A percentile compares a stretch with the other conserved stretches of the same genome.
Evolutionary conservation across 108 stramenopile species (phyloP).

Genomic region (Nitzschia sp.): DNA sequence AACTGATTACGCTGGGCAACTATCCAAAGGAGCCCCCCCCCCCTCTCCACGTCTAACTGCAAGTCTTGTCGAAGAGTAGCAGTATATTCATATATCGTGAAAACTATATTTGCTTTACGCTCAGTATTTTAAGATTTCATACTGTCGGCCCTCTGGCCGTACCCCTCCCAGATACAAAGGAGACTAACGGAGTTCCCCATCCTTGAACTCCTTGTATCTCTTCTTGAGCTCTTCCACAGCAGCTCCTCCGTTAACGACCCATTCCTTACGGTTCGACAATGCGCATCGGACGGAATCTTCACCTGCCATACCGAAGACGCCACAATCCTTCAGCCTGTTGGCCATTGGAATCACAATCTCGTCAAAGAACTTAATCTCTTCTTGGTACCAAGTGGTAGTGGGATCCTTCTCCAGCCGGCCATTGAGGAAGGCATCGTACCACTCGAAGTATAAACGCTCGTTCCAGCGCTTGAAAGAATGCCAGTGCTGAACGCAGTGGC

Average conservation of each 20-base stretch:
- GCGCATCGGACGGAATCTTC: constrained; percentile 19
- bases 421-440: constrained; percentile 24
- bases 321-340: constrained; percentile 38
- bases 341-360: constrained; percentile 45
- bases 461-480: constrained; percentile 44
- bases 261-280: constrained; percentile 13
- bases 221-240: constrained; percentile 15
- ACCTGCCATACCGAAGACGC: constrained; percentile 43
- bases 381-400: constrained; percentile 45
- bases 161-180: no score
- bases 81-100: no score
- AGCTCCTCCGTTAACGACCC: constrained; percentile 15
- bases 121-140: no score
- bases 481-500: constrained; percentile 21
- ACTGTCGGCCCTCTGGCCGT: no score
- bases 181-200: background rate
- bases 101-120: no score
- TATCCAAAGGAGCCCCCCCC: no score
- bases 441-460: constrained; percentile 42
- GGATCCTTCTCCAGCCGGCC: constrained; percentile 41
- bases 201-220: constrained; percentile 16
- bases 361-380: constrained; percentile 53
- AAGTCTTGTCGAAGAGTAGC: no score
- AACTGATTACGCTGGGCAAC: no score
- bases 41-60: no score